These are phyloP conservation scores for Fistulina hepatica DNA, from an alignment of 1,284 basidiomycete species.

Conservation along the genomic window DNA sequence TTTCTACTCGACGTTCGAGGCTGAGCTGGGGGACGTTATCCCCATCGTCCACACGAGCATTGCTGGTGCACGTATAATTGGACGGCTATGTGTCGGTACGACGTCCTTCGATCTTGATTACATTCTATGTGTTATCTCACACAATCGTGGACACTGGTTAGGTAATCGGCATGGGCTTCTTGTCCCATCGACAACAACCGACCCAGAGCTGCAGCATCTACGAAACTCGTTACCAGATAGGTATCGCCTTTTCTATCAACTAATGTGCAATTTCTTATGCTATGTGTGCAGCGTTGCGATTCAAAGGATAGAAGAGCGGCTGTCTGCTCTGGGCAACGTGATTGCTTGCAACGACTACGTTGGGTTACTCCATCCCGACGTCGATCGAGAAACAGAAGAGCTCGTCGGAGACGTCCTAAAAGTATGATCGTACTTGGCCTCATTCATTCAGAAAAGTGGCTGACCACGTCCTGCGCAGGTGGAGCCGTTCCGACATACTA, in stretches of 20 bases:
- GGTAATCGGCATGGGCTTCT: constrained; percentile 94
- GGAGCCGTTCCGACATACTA: constrained; percentile 96
- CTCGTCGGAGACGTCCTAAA: constrained; percentile 99
- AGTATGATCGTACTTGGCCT: too few species aligned
- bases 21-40: constrained; percentile 87
- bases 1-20: constrained; percentile 96
- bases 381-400: constrained; percentile 98
- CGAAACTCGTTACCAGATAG: constrained; percentile 94
- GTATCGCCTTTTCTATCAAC: too few species aligned
- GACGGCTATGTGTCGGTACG: constrained; percentile 82
- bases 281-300: constrained; percentile 82
- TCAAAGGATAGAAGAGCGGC: constrained; percentile 92
- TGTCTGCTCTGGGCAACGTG: constrained; percentile 95
- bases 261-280: too few species aligned
- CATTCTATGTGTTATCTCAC: background rate
- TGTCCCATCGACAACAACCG: constrained; percentile 91
- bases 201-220: constrained; percentile 97
- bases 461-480: too few species aligned
- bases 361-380: constrained; percentile 92
- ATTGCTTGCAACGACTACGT: constrained; percentile 99
- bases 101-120: constrained; percentile 5
- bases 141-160: constrained; percentile 17
- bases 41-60: constrained; percentile 97
- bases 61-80: constrained; percentile 90
- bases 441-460: too few species aligned